phyloP scores from a whole-genome alignment of 2,329 filamentous ascomycete genomes.

The Neurospora crassa region DNA sequence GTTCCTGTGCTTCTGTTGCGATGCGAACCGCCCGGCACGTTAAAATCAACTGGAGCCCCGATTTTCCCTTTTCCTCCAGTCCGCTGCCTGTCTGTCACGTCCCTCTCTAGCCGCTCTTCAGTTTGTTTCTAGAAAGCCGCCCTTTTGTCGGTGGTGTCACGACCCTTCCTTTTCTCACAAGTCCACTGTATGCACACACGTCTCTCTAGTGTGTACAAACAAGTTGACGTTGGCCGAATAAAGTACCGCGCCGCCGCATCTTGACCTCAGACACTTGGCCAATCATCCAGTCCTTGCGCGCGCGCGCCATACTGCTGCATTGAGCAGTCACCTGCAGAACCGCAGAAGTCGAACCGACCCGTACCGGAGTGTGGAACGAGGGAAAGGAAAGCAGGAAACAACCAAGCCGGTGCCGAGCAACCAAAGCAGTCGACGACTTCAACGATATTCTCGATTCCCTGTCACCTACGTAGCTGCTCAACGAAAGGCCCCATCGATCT shows the following conservation, averaged over 20 bases:
- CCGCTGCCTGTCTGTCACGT: background rate
- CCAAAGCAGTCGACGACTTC: background rate
- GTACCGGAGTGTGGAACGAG: background rate
- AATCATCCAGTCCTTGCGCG: background rate
- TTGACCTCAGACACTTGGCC: background rate
- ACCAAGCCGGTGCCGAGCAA: background rate
- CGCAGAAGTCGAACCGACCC: background rate
- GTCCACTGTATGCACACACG: background rate
- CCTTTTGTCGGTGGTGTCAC: background rate
- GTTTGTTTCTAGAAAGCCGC: background rate
- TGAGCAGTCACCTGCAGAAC: background rate
- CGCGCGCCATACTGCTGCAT: background rate
- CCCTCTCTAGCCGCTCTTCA: background rate
- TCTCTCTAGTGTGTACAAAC: background rate
- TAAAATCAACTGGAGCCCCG: slow-evolving; percentile 11
- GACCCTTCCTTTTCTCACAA: background rate
- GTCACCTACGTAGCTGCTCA: background rate
- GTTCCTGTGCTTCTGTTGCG: slow-evolving; percentile 2
- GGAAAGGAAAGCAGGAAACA: background rate
- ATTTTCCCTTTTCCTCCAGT: slow-evolving; percentile 8
- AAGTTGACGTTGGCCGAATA: background rate
- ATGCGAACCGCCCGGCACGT: slow-evolving; percentile 5
- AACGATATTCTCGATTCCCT: background rate
- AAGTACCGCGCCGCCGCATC: background rate
- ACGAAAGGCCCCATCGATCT: background rate